Conservation (phyloP, 225 moss, liverwort and hornwort genomes). For the Rhytidiadelphus loreus region DNA sequence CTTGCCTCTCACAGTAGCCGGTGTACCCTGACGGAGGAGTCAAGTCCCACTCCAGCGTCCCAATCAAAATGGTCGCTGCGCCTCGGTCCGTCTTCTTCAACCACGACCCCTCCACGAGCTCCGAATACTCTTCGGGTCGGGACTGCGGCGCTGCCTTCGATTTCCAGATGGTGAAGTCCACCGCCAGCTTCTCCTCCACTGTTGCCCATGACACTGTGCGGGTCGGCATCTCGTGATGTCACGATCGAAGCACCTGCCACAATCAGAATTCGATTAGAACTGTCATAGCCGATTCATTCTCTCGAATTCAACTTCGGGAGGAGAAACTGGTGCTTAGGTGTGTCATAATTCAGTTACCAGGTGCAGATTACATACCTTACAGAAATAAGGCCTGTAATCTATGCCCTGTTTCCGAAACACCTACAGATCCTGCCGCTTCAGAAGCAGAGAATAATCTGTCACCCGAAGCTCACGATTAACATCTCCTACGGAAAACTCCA, state of each 20-base stretch:
- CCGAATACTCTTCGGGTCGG: background rate
- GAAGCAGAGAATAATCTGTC: background rate
- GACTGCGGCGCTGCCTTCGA: background rate
- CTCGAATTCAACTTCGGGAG: background rate
- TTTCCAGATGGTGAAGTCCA: slow-evolving; percentile 26
- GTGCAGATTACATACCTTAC: background rate
- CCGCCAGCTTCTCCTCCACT: background rate
- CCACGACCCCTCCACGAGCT: background rate
- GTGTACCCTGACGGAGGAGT: slow-evolving; percentile 18
- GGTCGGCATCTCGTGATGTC: background rate
- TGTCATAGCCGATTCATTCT: background rate
- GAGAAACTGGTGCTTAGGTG: background rate
- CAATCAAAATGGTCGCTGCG: background rate
- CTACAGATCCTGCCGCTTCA: background rate
- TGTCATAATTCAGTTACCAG: background rate
- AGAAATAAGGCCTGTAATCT: too few species aligned
- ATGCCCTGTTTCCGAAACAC: background rate
- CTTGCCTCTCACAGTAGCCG: slow-evolving; percentile 12
- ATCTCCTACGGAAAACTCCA: background rate
- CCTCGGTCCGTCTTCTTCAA: slow-evolving; percentile 3
- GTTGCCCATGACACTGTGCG: background rate
- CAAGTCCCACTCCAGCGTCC: slow-evolving; percentile 23
- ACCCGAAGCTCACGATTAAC: background rate
- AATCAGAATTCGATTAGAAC: background rate
- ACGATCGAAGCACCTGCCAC: background rate